Conservation (phyloP, 768 basidiomycete species). For the Boletus huronensis region DNA sequence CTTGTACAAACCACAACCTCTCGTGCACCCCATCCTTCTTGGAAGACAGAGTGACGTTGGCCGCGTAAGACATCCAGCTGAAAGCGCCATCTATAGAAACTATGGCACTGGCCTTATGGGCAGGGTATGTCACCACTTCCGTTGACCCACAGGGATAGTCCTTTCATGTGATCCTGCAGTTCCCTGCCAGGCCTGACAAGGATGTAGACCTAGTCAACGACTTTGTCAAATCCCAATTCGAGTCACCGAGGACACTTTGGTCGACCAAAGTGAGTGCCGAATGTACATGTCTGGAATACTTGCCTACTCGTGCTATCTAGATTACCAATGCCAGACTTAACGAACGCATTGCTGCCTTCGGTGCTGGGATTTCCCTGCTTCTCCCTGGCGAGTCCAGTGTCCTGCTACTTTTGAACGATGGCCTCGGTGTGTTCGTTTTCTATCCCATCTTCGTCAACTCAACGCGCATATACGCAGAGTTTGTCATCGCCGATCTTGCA, state of each 20-base stretch:
- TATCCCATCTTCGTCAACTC: not conserved
- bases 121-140: constrained; percentile 49
- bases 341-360: constrained; percentile 68
- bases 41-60: constrained; percentile 90
- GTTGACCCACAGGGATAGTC: not conserved
- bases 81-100: constrained; percentile 88
- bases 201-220: constrained; percentile 66
- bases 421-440: constrained; percentile 51
- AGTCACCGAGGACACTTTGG: constrained; percentile 74
- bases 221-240: constrained; percentile 62
- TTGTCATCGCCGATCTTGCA: constrained; percentile 75
- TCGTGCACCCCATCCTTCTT: constrained; percentile 91
- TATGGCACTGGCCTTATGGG: constrained; percentile 84
- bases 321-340: constrained; percentile 71
- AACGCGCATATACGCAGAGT: constrained; percentile 45
- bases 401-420: constrained; percentile 74
- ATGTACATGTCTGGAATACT: not conserved
- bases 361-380: constrained; percentile 63
- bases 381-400: constrained; percentile 62
- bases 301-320: constrained; percentile 35
- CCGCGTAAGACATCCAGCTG: constrained; percentile 71
- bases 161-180: constrained; percentile 41
- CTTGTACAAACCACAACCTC: constrained; percentile 75
- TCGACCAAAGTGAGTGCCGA: constrained; percentile 55
- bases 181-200: constrained; percentile 68